Conservation (phyloP, 1,284 basidiomycete species). For the Jaminaea rosea region DNA sequence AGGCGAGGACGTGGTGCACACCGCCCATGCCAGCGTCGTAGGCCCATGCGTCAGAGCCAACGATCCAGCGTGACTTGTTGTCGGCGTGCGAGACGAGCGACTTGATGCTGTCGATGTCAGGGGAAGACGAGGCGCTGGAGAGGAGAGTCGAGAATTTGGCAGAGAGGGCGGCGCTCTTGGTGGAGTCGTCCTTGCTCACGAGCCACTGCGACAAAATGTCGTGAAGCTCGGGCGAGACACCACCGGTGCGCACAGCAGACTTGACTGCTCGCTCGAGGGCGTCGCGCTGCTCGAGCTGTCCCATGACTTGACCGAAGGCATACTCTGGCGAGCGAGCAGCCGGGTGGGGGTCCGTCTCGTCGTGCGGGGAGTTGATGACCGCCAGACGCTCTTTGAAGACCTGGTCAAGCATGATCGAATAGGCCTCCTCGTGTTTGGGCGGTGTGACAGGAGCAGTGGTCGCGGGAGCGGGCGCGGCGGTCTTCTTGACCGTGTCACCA, state of each 20-base stretch:
- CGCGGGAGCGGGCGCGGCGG: slow-evolving; percentile 42
- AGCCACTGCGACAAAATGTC: slow-evolving; percentile 33
- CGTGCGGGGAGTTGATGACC: slow-evolving; percentile 59
- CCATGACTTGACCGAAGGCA: slow-evolving; percentile 80
- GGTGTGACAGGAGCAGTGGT: slow-evolving; percentile 45
- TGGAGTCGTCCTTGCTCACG: slow-evolving; percentile 19
- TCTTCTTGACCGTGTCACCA: slow-evolving; percentile 47
- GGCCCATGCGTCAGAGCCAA: slow-evolving; percentile 94
- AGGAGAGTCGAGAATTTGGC: slow-evolving; percentile 46
- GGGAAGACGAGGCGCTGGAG: slow-evolving; percentile 57
- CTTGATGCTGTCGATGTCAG: slow-evolving; percentile 24
- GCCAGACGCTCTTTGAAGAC: slow-evolving; percentile 75
- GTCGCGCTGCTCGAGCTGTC: slow-evolving; percentile 54
- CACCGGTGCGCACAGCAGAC: slow-evolving; percentile 16
- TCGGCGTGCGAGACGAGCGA: slow-evolving; percentile 25
- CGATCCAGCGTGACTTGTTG: slow-evolving; percentile 67
- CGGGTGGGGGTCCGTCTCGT: slow-evolving; percentile 29
- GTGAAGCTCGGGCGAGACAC: slow-evolving; percentile 30
- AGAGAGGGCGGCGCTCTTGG: slow-evolving; percentile 20
- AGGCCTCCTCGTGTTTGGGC: slow-evolving; percentile 81
- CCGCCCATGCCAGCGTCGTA: slow-evolving; percentile 95
- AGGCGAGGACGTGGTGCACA: slow-evolving; percentile 85
- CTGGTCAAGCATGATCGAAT: slow-evolving; percentile 76
- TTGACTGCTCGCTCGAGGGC: slow-evolving; percentile 34
- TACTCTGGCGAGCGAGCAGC: slow-evolving; percentile 79